phyloP scores from a whole-genome alignment of 2,329 filamentous ascomycete genomes.

The Ceratocystis ficicola region DNA sequence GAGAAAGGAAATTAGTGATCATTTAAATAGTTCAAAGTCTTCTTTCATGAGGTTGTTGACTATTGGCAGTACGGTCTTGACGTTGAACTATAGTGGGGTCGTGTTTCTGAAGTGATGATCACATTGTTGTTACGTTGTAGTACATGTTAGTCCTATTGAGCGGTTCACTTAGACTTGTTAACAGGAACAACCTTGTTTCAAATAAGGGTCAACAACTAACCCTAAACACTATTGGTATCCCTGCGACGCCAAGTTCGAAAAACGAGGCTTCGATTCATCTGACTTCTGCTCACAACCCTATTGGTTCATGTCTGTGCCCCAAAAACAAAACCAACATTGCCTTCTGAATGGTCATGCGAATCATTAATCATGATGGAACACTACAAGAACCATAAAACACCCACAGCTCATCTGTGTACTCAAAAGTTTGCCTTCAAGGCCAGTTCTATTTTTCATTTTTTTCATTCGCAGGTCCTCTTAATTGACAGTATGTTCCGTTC shows the following conservation, averaged over 20 bases:
- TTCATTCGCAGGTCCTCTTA: constrained; percentile 12
- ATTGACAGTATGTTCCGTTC: constrained; percentile 3
- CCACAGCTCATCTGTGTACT: neutral
- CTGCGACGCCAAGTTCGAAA: too few relatives aligned
- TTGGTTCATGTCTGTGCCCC: too few relatives aligned
- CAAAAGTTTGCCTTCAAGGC: constrained; percentile 11
- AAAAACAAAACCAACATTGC: neutral
- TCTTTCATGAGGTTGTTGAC: neutral
- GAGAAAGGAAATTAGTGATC: neutral
- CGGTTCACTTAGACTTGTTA: neutral
- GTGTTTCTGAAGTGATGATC: neutral
- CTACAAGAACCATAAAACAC: neutral
- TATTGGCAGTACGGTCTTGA: neutral
- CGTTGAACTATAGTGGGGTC: neutral
- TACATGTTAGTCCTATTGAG: neutral
- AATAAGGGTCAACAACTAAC: neutral
- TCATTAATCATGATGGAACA: neutral
- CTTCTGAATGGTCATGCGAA: neutral
- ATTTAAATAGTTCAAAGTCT: neutral
- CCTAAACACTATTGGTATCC: neutral
- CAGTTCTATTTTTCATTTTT: constrained; percentile 15
- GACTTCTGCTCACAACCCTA: too few relatives aligned
- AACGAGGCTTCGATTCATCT: too few relatives aligned
- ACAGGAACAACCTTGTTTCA: neutral
- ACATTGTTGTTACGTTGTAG: neutral